These are phyloP conservation scores for Yamadazyma membranifaciens DNA, from an alignment of 1,139 yeast genomes.

Conservation along the genomic window DNA sequence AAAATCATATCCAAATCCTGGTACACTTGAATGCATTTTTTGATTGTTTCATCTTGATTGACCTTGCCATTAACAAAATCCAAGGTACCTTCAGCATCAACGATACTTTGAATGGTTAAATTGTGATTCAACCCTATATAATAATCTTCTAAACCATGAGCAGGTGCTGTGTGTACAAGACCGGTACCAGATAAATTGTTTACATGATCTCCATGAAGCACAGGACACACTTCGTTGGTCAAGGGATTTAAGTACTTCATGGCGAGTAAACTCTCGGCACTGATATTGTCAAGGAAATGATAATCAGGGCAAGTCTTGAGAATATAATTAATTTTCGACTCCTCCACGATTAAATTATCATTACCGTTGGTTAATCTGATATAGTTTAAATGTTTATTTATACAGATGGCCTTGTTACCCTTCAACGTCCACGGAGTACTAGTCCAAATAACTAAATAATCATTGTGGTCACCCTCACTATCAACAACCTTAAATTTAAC, in stretches of 20 bases:
- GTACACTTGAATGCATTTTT: conserved; percentile 38
- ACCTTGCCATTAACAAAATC: conserved; percentile 54
- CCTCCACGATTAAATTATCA: conserved; percentile 52
- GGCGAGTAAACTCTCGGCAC: conserved; percentile 48
- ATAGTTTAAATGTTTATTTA: conserved; percentile 59
- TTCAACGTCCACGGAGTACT: conserved; percentile 98
- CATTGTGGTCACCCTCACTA: neutral
- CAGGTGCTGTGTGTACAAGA: conserved; percentile 95
- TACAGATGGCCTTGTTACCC: conserved; percentile 81
- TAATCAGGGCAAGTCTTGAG: conserved; percentile 34
- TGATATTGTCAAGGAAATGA: conserved; percentile 14
- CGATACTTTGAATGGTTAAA: conserved; percentile 69
- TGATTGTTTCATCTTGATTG: conserved; percentile 53
- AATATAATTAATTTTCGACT: conserved; percentile 36
- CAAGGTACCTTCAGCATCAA: conserved; percentile 66
- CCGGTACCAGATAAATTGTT: conserved; percentile 88
- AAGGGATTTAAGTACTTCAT: conserved; percentile 59
- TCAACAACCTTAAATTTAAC: conserved; percentile 47
- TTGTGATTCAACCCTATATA: conserved; percentile 59
- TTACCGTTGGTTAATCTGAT: conserved; percentile 41
- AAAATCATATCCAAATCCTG: conserved; percentile 46
- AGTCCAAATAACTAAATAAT: conserved; percentile 73
- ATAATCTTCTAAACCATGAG: conserved; percentile 96
- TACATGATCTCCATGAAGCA: conserved; percentile 81
- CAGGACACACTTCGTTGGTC: conserved; percentile 47